Evolutionary conservation across 2,329 filamentous ascomycete genomes (phyloP), one percentile per base, ranked within the genome.

Genomic region (Graphiopsis chlorocephala): DNA sequence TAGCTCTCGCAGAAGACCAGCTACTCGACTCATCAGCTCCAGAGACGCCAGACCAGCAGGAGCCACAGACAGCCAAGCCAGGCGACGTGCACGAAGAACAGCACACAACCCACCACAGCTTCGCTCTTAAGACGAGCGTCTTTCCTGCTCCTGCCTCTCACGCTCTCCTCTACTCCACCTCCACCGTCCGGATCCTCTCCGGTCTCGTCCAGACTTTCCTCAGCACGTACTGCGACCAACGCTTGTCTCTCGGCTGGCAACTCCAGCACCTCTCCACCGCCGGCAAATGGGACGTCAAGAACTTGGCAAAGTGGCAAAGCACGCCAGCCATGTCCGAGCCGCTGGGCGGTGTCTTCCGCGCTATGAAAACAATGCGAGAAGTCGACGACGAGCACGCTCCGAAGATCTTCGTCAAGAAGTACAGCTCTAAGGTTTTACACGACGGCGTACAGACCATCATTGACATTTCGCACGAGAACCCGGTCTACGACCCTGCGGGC

Each of bases 211-310:
- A 92, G 65, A 88, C 91, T 68, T 98, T 98, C 72, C 83, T 97
- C 29, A 83, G 87, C 20, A 82, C 84, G 3, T 85, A 92, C 71
- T 83, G 97, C 62, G 93, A 93, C 11, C 84, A 87, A 11, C 88
- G 93, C 10, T 84, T 97, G 15, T 91, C 88, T 1, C 86, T 94
- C 29, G 91, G 90, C 50, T 98, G 94, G 93, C 94, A 98, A 77
- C 82, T 98, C 17, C 90, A 94, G 71, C 90, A 95, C 72, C 86
- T 98, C 26, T 92, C 90, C 2, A 92, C 90, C 1, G 91, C 93
- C 70, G 93, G 93, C 3, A 98, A 98, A 79, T 98, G 94, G 94
- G 94, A 97, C 73, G 92, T 98, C 70, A 98, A 98, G 80, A 98
- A 98, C 73, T 83, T 97, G 12, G 88, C 86, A 65, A 98, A 98